Conservation (phyloP, 1,284 basidiomycete species). For the Austropuccinia psidii region DNA sequence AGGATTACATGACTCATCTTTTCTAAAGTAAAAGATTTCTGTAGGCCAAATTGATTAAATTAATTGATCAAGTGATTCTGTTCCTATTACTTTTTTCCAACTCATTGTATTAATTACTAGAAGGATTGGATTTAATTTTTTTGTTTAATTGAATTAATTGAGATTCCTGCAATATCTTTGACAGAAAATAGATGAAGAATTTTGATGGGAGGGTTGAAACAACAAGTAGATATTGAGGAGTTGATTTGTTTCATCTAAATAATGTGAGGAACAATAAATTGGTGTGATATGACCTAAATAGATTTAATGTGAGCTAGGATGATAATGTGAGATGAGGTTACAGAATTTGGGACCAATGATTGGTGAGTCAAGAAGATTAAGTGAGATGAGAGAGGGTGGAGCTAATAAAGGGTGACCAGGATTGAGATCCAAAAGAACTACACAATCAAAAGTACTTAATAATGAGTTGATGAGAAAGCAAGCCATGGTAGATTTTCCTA, state of each 20-base stretch:
- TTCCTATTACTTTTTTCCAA: too few species aligned
- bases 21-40: too few species aligned
- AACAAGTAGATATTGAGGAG: slow-evolving; percentile 19
- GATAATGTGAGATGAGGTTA: not conserved
- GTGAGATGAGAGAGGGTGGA: slow-evolving; percentile 27
- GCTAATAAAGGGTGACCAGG: slow-evolving; percentile 33
- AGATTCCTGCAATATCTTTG: too few species aligned
- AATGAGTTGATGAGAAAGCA: slow-evolving; percentile 24
- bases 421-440: slow-evolving; percentile 30
- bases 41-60: too few species aligned
- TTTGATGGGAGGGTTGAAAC: not conserved
- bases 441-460: not conserved
- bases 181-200: not conserved
- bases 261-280: slow-evolving; percentile 1
- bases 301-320: not conserved
- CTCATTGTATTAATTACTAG: too few species aligned
- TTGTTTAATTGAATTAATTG: too few species aligned
- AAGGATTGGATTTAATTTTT: too few species aligned
- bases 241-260: not conserved
- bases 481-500: slow-evolving; percentile 27
- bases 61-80: too few species aligned
- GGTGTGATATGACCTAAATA: slow-evolving; percentile 31
- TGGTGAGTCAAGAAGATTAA: not conserved
- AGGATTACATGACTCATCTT: too few species aligned
- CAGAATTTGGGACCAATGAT: slow-evolving; percentile 33